Evolutionary conservation across 768 basidiomycete species (phyloP), one percentile per base, ranked within the genome.

Genomic region (Trametes meyenii): DNA sequence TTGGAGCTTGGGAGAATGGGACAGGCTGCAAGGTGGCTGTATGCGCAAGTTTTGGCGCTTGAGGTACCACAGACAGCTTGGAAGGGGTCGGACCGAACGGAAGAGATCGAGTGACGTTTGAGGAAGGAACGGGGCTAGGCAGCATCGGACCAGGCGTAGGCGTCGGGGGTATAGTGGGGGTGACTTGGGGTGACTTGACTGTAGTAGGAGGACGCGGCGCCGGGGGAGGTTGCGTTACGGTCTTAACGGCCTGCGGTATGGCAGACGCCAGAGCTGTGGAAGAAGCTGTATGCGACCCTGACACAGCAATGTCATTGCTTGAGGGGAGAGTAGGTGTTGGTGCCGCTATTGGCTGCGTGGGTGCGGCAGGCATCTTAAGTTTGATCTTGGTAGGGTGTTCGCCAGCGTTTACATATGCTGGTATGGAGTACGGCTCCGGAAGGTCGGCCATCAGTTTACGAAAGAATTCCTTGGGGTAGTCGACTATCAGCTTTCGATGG

Each of bases 391-490:
- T 76, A 3, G 81, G 73, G 63, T 83, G 83, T 26, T 82, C 63
- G 0, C 62, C 58, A 66, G 67, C 48, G 11, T 65, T 53, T 2
- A 67, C 40, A 45, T 92, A 90, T 61, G 86, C 82, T 13, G 85
- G 76, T 48, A 92, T 78, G n/a, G 85, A 63, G 69, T 81, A 81
- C 1, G 87, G 88, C 1, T 83, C 66, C 1, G 92, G 91, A 17
- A 94, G 78, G 70, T 92, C 91, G 8, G 90, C 79, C 88, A 93
- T 88, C 16, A 93, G 73, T 65, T 84, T 80, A 24, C 85, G 84
- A 71, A 93, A 93, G 67, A 84, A 77, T 55, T 90, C 85, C 92
- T 94, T 67, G 21, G 61, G 11, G 17, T 35, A 17, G 12, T 36
- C 48, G 51, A 48, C 16, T 51, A 67, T 55, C 4, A 26, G 24